Conservation (phyloP, 2,329 filamentous ascomycete genomes). For the Epichloe sibirici region DNA sequence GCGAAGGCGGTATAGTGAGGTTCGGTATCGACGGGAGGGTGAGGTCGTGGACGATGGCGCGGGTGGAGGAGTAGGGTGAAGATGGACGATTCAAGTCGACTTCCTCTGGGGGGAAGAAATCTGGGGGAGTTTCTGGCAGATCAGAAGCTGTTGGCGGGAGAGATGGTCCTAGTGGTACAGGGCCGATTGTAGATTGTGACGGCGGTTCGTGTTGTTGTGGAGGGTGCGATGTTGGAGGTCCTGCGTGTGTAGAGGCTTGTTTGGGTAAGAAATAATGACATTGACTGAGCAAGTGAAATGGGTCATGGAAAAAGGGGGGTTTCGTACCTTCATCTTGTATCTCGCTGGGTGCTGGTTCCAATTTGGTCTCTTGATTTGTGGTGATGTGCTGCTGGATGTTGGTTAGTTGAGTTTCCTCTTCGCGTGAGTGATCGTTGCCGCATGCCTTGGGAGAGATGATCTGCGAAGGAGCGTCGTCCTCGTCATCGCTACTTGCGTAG, state of each 20-base stretch:
- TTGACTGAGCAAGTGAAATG: too few species aligned
- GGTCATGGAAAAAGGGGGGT: neutral
- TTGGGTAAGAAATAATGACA: too few species aligned
- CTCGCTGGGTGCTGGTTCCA: neutral
- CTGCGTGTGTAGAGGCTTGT: neutral
- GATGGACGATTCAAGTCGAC: constrained; percentile 11
- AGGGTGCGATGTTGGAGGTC: neutral
- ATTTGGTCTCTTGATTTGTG: neutral
- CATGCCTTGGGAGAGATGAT: neutral
- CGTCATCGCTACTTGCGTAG: constrained; percentile 41
- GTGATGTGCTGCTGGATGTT: neutral
- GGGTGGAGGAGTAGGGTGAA: constrained; percentile 57
- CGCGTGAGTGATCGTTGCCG: neutral
- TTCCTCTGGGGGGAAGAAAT: constrained; percentile 15
- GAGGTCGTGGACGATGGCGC: constrained; percentile 54
- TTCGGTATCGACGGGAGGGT: constrained; percentile 63
- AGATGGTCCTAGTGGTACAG: constrained; percentile 26
- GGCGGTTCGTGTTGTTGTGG: neutral
- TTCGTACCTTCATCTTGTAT: neutral
- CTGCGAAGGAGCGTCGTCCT: constrained; percentile 20
- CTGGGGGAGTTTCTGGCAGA: constrained; percentile 8
- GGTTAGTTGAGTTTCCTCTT: neutral
- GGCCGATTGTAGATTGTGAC: constrained; percentile 13
- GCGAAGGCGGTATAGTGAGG: constrained; percentile 63
- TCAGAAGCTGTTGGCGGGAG: constrained; percentile 20